phyloP scores from a whole-genome alignment of 2,329 filamentous ascomycete genomes.

The Colletotrichum theobromicola region DNA sequence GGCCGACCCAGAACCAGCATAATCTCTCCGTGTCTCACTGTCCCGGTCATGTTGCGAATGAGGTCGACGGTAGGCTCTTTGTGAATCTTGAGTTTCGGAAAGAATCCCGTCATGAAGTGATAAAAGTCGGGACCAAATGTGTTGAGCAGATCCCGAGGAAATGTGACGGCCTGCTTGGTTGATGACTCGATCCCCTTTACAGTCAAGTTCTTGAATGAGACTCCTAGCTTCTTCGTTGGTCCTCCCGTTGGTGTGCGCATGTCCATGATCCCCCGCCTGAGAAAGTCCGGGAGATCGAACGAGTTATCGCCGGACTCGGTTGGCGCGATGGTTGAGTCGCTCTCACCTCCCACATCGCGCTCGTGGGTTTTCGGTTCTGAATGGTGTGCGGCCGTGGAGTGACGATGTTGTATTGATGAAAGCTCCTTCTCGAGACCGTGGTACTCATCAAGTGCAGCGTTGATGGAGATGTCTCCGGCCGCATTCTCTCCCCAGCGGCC shows the following conservation, averaged over 20 bases:
- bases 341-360: constrained; percentile 4
- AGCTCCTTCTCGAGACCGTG: constrained; percentile 27
- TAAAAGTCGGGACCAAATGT: constrained; percentile 85
- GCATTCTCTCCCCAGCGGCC: constrained; percentile 30
- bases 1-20: constrained; percentile 66
- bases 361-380: not conserved
- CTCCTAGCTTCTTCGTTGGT: constrained; percentile 78
- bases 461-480: constrained; percentile 23
- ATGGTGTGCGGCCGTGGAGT: not conserved
- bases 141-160: constrained; percentile 76
- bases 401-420: constrained; percentile 20
- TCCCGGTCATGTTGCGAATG: constrained; percentile 37
- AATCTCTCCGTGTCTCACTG: constrained; percentile 40
- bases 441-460: constrained; percentile 24
- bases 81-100: constrained; percentile 35
- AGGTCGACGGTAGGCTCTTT: constrained; percentile 30
- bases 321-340: constrained; percentile 13
- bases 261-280: constrained; percentile 78
- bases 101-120: constrained; percentile 53
- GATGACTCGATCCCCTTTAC: constrained; percentile 74
- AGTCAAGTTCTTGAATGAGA: constrained; percentile 77
- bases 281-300: constrained; percentile 73
- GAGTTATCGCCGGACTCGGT: not conserved
- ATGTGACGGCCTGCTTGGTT: constrained; percentile 71
- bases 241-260: constrained; percentile 67